phyloP scores from a whole-genome alignment of 2,329 filamentous ascomycete genomes.

The Clonostachys sp. region DNA sequence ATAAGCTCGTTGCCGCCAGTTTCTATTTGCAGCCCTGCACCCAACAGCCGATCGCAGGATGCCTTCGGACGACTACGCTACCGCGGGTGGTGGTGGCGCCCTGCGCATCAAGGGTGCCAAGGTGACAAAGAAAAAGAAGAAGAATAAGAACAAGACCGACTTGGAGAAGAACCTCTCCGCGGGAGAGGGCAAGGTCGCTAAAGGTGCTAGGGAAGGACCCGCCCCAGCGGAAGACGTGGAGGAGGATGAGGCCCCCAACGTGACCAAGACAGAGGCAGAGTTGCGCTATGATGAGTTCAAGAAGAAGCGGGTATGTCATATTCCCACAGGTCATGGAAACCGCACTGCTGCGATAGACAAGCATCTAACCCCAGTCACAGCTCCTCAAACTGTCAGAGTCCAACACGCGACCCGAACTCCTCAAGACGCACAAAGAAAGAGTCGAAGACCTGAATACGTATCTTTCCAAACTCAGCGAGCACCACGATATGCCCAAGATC shows the following conservation, averaged over 20 bases:
- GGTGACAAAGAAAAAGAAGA: slow-evolving; percentile 60
- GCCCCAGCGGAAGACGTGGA: slow-evolving; percentile 18
- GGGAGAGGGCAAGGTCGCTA: slow-evolving; percentile 14
- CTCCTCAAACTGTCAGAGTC: slow-evolving; percentile 67
- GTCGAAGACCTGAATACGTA: slow-evolving; percentile 96
- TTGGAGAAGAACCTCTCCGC: slow-evolving; percentile 41
- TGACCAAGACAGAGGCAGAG: slow-evolving; percentile 79
- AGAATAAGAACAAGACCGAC: slow-evolving; percentile 47
- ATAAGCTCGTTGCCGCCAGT: neutral
- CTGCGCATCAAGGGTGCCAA: slow-evolving; percentile 81
- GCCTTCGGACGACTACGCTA: slow-evolving; percentile 71
- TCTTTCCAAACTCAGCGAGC: slow-evolving; percentile 85
- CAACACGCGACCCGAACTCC: slow-evolving; percentile 60
- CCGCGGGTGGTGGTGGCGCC: slow-evolving; percentile 62
- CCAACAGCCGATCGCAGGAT: slow-evolving; percentile 32
- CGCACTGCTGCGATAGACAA: neutral
- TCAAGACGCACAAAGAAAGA: slow-evolving; percentile 95
- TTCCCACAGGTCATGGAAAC: neutral
- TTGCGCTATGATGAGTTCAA: slow-evolving; percentile 74
- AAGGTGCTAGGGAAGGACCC: slow-evolving; percentile 14
- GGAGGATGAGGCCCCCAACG: slow-evolving; percentile 17
- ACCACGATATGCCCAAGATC: slow-evolving; percentile 89
- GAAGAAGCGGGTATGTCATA: slow-evolving; percentile 66
- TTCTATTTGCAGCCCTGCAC: neutral
- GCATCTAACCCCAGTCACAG: neutral